Evolutionary conservation across 225 moss, liverwort and hornwort species (phyloP).

Genomic region (Polytrichum commune): DNA sequence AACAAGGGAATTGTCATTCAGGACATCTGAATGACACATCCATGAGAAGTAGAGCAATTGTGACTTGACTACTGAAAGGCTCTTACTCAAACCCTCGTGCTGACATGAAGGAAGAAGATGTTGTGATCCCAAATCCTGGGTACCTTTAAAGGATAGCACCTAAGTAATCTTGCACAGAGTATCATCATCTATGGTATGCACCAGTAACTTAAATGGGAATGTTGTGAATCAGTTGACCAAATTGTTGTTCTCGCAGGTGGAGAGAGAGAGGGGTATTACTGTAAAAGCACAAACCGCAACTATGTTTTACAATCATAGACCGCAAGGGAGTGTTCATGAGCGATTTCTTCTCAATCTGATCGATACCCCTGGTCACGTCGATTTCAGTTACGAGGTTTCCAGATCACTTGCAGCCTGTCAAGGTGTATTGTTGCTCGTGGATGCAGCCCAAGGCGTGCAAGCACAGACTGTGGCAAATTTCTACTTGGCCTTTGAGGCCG

Average conservation of each 20-base stretch:
- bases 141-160: no score
- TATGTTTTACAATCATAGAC: conserved; percentile 72
- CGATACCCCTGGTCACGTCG: conserved; percentile 97
- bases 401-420: conserved; percentile 94
- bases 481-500: conserved; percentile 83
- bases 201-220: no score
- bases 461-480: conserved; percentile 97
- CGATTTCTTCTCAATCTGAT: conserved; percentile 81
- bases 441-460: conserved; percentile 93
- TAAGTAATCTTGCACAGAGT: no score
- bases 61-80: no score
- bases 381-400: conserved; percentile 95
- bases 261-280: conserved; percentile 94
- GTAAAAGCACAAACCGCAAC: conserved; percentile 95
- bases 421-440: conserved; percentile 91
- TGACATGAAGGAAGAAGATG: no score
- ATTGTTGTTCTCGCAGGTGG: conserved; percentile 49
- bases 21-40: neutral
- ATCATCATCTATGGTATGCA: no score
- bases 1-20: neutral
- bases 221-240: no score
- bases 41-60: no score
- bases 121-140: no score
- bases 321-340: conserved; percentile 11
- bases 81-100: no score